Evolutionary conservation across 306 rosid genomes (phyloP), one percentile per base, ranked within the genome.

Genomic region (Corylus heterophylla): DNA sequence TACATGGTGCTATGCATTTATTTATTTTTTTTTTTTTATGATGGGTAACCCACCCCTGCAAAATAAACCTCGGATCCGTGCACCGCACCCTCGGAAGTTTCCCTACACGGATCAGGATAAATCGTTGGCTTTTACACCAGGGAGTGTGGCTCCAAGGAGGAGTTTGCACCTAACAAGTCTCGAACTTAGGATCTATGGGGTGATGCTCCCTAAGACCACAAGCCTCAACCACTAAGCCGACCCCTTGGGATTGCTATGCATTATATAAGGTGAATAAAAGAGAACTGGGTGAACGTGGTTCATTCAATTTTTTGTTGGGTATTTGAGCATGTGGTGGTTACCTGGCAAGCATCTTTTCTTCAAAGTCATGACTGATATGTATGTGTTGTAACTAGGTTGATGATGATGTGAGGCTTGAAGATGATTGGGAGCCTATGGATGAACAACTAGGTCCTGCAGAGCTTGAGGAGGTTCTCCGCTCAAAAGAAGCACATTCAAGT

Each of bases 391-490:
- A 81, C 56, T 83, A 95, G 99, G 87, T 90, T 84, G 96, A 85
- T 72, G 91, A 85, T 85, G 91, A 89, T 42, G 98, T 92, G 82
- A 88, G 98, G 51, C 97, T 95, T 78, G 98, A 95, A 85, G 98
- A 95, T 85, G 99, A 95, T 76, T 95, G 98, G 99, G 98, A 91
- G 54, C 98, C 98, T 70, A 75, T 93, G 91, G 99, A 95, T 85
- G 99, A 95, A 74, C 88, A 90, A 84, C 78, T 95, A 75, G 88
- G 89, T 74, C 81, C 94, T 17, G 74, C 70, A 50, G 97, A 95
- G 87, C 94, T 95, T 74, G 96, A 89, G 82, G 99, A 91, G 90
- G 90, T 92, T 80, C 81, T 93, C 73, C 93, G 92, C 42, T 18
- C 91, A 29, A 93, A 93, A 85, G 97, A 91, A 48, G 99, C 98